Evolutionary conservation across 129 eudicot species (phyloP).

Genomic region (Saposhnikovia divaricata): DNA sequence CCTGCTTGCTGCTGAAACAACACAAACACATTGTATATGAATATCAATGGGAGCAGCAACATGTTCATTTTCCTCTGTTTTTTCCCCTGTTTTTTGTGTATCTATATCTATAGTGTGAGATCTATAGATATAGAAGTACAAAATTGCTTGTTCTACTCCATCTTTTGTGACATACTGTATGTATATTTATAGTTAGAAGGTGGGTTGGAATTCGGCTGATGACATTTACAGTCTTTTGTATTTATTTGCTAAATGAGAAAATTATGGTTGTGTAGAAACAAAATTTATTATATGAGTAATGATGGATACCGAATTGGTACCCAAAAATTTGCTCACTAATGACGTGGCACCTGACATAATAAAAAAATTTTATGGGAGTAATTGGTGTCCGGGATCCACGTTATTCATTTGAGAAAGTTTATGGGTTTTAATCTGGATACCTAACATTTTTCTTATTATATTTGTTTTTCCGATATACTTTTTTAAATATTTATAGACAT

Average conservation of each 20-base stretch:
- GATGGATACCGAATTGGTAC: no score
- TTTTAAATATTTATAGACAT: no score
- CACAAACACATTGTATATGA: not conserved
- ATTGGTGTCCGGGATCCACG: no score
- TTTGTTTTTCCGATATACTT: no score
- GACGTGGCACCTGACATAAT: no score
- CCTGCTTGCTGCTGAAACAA: constrained; percentile 3
- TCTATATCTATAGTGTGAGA: not conserved
- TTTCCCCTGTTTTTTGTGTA: not conserved
- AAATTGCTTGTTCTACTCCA: not conserved
- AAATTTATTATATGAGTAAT: no score
- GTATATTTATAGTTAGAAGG: not conserved
- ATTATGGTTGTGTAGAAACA: no score
- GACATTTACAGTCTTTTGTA: not conserved
- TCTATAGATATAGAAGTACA: not conserved
- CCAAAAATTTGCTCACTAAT: no score
- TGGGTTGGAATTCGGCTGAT: constrained; percentile 1
- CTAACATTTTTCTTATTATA: no score
- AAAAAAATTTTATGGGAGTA: no score
- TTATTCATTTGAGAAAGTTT: no score
- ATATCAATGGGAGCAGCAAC: not conserved
- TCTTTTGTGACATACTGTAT: not conserved
- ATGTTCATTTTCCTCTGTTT: not conserved
- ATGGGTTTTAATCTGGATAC: no score
- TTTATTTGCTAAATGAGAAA: not conserved